Evolutionary conservation across 192 early-diverging fungal genomes (phyloP).

Genomic region (Chytriomyces confervae): DNA sequence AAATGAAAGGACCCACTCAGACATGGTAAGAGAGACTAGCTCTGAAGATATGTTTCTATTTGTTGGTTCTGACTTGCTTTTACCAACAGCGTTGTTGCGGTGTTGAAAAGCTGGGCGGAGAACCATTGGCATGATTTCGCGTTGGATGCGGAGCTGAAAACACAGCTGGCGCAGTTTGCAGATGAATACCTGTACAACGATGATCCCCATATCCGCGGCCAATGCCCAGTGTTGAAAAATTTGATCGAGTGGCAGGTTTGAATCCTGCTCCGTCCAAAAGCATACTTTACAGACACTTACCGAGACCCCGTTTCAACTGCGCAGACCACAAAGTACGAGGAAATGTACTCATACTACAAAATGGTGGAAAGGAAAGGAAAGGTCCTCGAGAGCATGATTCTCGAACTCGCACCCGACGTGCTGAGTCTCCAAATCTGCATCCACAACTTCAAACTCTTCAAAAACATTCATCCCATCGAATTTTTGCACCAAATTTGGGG

Average conservation of each 20-base stretch:
- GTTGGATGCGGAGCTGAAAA: conserved; percentile 47
- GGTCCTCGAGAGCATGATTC: conserved; percentile 57
- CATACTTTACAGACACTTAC: not conserved
- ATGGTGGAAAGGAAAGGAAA: conserved; percentile 54
- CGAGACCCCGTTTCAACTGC: not conserved
- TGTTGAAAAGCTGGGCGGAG: conserved; percentile 56
- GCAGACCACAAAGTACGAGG: conserved; percentile 50
- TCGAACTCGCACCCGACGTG: conserved; percentile 50
- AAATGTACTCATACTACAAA: conserved; percentile 56
- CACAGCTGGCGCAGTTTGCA: conserved; percentile 52
- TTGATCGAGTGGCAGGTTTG: conserved; percentile 51
- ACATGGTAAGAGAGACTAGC: conserved; percentile 40
- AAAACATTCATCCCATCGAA: conserved; percentile 68
- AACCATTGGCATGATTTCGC: conserved; percentile 68
- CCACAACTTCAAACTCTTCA: conserved; percentile 61
- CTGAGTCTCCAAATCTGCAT: conserved; percentile 61
- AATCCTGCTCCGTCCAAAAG: not conserved
- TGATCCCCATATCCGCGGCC: conserved; percentile 39
- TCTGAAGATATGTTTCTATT: not conserved
- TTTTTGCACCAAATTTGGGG: conserved; percentile 67
- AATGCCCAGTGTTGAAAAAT: conserved; percentile 41
- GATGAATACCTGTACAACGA: conserved; percentile 42
- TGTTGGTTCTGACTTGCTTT: not conserved
- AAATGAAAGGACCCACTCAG: conserved; percentile 57
- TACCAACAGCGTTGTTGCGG: conserved; percentile 47